Evolutionary conservation across 495 filamentous ascomycete genomes (phyloP), one percentile per base, ranked within the genome.

Genomic region (Hyaloscypha variabilis): DNA sequence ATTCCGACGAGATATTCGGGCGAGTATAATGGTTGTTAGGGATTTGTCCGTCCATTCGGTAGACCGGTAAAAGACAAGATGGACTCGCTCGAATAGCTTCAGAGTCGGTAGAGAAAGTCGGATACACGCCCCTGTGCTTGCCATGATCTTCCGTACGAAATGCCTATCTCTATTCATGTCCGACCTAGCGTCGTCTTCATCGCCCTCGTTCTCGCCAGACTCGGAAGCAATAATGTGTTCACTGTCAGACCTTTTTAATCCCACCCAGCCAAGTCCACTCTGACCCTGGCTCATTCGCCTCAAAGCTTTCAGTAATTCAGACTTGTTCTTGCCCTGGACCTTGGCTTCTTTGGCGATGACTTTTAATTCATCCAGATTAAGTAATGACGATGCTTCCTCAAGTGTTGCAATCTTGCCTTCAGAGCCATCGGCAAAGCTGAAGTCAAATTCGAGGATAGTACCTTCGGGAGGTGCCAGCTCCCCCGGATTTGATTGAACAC

Each of bases 31-130:
- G 3, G 94, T 94, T 2, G 92, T 97, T 2, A 99, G 83, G 13
- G 94, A 97, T 70, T 97, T 97, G 70, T 97, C 95, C 0, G 94
- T 95, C 94, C 94, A 98, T 73, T 97, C 93, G 0, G 94, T 96
- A 29, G 94, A 97, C 31, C 94, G 84, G 72, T 97, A 97, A 73
- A 97, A 98, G 57, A 99, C 94, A 8, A 99, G 77, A 76, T 98
- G 94, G 1, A 97, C 92, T 31, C 95, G 86, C 72, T 97, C 93
- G 70, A 99, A 99, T 5, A 99, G 83, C 64, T 87, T 90, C 62
- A 92, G 84, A n/a, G 88, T 83, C 8, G 87, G 79, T 1, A 87
- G 75, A 1, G 92, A 88, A 19, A 99, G 88, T 46, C 94, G 81
- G 56, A 97, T 90, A 63, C 93, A 93, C 34, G 91, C 87, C 0